Conservation (phyloP, 1,284 basidiomycete genomes). For the Flammula alnicola region DNA sequence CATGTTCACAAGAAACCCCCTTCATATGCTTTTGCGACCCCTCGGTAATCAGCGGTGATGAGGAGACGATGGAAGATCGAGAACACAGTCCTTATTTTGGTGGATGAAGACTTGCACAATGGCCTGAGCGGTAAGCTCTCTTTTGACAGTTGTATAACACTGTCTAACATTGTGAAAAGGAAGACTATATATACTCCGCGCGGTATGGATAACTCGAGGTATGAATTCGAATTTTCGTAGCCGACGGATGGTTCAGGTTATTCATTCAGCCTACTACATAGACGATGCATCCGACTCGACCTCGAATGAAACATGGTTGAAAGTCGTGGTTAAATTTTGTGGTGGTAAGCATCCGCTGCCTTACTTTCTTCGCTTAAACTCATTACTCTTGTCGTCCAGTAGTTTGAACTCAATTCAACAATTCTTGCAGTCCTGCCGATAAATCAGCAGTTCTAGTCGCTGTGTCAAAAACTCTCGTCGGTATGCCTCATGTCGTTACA, state of each 20-base stretch:
- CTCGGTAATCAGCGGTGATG: no score
- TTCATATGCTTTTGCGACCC: no score
- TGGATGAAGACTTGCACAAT: no score
- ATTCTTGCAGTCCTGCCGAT: conserved; percentile 70
- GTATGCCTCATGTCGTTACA: conserved; percentile 34
- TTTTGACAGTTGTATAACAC: no score
- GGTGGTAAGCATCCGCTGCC: conserved; percentile 60
- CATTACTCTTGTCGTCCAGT: conserved; percentile 1
- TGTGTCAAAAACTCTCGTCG: conserved; percentile 83
- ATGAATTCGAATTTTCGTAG: background rate
- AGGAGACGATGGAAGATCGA: no score
- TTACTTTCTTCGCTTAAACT: conserved; percentile 5
- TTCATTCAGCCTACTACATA: conserved; percentile 57
- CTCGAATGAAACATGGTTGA: conserved; percentile 61
- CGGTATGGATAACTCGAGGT: conserved; percentile 40
- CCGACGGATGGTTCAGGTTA: conserved; percentile 31
- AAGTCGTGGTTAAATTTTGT: conserved; percentile 71
- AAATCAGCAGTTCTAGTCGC: conserved; percentile 83
- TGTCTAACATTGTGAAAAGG: no score
- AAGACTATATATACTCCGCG: conserved; percentile 79
- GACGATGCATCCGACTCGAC: conserved; percentile 88
- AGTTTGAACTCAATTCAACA: conserved; percentile 77
- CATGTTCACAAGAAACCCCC: no score
- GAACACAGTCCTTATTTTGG: no score
- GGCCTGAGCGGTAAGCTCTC: no score